Evolutionary conservation across 371 early-diverging fungal genomes (phyloP).

Genomic region (Catenaria anguillulae): DNA sequence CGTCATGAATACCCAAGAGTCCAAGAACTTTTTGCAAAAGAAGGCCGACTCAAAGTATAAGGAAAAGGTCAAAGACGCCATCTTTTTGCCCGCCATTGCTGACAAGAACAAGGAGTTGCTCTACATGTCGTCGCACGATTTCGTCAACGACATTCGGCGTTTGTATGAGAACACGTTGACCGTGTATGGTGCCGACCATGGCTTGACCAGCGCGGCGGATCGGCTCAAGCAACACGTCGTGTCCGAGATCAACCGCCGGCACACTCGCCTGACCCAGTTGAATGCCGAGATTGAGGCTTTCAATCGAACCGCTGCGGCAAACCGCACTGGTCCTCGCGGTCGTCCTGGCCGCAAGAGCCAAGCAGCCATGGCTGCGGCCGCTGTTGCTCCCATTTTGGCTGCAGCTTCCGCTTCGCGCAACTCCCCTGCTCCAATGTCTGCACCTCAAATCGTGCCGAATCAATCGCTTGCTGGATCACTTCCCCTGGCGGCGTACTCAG

Average conservation of each 20-base stretch:
- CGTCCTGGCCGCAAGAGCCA: too few relatives aligned
- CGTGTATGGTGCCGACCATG: constrained; percentile 21
- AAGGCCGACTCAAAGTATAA: constrained; percentile 24
- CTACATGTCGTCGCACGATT: constrained; percentile 18
- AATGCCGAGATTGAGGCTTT: neutral
- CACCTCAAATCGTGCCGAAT: too few relatives aligned
- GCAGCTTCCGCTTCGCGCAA: too few relatives aligned
- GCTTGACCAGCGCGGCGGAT: constrained; percentile 13
- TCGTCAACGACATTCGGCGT: constrained; percentile 21
- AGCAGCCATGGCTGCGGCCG: too few relatives aligned
- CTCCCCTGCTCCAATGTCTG: too few relatives aligned
- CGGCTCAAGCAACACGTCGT: constrained; percentile 5
- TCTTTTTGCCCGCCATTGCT: constrained; percentile 24
- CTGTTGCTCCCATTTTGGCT: too few relatives aligned
- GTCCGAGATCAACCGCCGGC: neutral
- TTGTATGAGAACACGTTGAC: constrained; percentile 19
- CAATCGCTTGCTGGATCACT: too few relatives aligned
- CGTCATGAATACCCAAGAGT: constrained; percentile 10
- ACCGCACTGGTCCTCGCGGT: too few relatives aligned
- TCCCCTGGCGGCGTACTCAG: too few relatives aligned
- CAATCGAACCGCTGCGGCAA: neutral
- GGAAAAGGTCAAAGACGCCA: constrained; percentile 20
- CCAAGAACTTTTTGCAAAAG: constrained; percentile 1
- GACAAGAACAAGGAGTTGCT: constrained; percentile 14
- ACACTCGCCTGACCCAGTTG: neutral